Evolutionary conservation across 2,329 filamentous ascomycete species (phyloP).

Genomic region (Dactylonectria estremocensis): DNA sequence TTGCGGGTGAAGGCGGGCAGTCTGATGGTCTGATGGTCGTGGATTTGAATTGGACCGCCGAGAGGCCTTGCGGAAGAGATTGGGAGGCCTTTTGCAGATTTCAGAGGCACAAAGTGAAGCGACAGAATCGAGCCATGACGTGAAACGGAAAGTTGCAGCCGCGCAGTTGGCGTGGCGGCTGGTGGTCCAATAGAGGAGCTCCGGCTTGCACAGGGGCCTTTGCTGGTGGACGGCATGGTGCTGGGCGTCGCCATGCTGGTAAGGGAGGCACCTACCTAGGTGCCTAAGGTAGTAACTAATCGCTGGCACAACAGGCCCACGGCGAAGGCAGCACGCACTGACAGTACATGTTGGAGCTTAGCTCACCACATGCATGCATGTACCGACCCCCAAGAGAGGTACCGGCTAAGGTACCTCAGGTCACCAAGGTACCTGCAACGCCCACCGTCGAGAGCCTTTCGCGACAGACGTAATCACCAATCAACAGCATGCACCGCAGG

Average conservation of each 20-base stretch:
- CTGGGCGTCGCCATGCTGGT: too few species aligned
- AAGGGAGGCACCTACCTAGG: neutral
- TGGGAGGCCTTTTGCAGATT: neutral
- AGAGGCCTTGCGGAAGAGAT: neutral
- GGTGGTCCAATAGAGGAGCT: constrained; percentile 10
- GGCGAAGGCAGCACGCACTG: neutral
- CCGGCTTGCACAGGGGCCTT: neutral
- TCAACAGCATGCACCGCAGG: constrained; percentile 3
- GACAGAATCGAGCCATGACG: constrained; percentile 27
- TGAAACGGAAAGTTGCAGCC: constrained; percentile 12
- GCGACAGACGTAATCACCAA: constrained; percentile 1
- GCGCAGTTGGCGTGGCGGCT: constrained; percentile 13
- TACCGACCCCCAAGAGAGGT: neutral
- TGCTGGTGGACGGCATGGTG: neutral
- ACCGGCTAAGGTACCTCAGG: neutral
- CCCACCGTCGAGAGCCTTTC: neutral
- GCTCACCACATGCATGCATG: neutral
- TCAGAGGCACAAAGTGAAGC: constrained; percentile 11
- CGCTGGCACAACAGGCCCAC: neutral
- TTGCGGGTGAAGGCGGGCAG: neutral
- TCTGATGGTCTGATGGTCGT: neutral
- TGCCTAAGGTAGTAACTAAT: too few species aligned
- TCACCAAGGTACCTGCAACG: neutral
- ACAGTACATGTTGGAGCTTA: neutral
- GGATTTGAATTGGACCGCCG: constrained; percentile 9